A percentile compares a stretch with the other conserved stretches of the same genome.
phyloP scores from a whole-genome alignment of 1,284 basidiomycete genomes.

The Wolfiporia cocos region DNA sequence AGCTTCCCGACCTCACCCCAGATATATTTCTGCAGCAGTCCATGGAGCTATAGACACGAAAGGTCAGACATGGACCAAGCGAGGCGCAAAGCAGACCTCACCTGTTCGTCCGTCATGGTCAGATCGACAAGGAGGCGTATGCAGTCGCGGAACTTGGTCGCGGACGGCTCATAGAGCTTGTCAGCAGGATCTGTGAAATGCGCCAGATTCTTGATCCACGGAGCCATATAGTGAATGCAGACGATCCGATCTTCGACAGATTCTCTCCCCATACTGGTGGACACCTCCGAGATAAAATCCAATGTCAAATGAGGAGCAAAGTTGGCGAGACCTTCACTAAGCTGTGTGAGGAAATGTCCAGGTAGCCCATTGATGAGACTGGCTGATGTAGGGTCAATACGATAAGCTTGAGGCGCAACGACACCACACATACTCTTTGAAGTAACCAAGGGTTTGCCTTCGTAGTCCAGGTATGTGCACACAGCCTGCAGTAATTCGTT shows the following conservation, averaged over 20 bases:
- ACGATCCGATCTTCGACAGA: constrained; percentile 52
- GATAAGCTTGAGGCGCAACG: not conserved
- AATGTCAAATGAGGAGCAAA: constrained; percentile 78
- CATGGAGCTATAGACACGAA: constrained; percentile 44
- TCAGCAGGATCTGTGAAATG: constrained; percentile 67
- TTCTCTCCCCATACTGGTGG: constrained; percentile 53
- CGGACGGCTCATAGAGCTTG: constrained; percentile 61
- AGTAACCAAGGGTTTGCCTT: constrained; percentile 61
- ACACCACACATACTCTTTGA: constrained; percentile 48
- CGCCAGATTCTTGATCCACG: constrained; percentile 82
- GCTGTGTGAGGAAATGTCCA: constrained; percentile 51
- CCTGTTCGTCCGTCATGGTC: constrained; percentile 66
- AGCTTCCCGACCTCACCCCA: constrained; percentile 73
- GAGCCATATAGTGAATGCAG: constrained; percentile 75
- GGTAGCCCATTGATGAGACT: constrained; percentile 60
- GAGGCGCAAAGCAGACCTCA: constrained; percentile 23
- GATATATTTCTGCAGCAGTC: constrained; percentile 64
- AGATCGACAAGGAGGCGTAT: constrained; percentile 72
- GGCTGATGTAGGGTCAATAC: constrained; percentile 8
- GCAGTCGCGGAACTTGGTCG: constrained; percentile 69
- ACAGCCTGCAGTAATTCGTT: constrained; percentile 77
- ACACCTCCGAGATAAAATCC: constrained; percentile 83
- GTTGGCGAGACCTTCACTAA: constrained; percentile 69
- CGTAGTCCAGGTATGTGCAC: constrained; percentile 73
- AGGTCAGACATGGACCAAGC: not conserved